Conservation (phyloP, 169 alveolate genomes). For the Cyclospora cayetanensis region DNA sequence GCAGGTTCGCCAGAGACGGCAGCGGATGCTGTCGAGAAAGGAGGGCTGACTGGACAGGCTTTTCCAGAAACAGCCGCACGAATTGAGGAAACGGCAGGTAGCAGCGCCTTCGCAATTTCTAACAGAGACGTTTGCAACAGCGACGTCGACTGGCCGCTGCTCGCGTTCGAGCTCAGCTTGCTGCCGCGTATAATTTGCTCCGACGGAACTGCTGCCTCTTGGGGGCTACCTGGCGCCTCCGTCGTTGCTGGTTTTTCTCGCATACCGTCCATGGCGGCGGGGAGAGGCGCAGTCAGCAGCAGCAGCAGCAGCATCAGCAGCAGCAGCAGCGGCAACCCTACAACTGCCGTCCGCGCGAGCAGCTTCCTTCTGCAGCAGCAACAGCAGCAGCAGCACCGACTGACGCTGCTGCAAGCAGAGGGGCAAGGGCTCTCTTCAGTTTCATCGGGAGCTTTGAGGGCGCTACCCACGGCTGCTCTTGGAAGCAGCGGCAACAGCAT, state of each 20-base stretch:
- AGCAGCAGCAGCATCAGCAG: constrained; percentile 22
- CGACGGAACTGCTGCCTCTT: background rate
- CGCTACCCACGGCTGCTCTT: background rate
- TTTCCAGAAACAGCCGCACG: background rate
- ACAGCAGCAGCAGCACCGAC: constrained; percentile 11
- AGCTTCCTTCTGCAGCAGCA: constrained; percentile 8
- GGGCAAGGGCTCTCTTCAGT: background rate
- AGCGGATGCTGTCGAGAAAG: background rate
- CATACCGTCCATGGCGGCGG: background rate
- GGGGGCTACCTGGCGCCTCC: background rate
- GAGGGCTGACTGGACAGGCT: too few relatives aligned
- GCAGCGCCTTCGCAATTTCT: too few relatives aligned
- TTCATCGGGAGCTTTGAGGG: background rate
- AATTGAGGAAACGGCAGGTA: background rate
- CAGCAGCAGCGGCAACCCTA: constrained; percentile 23
- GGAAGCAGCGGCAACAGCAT: constrained; percentile 19
- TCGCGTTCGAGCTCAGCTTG: background rate
- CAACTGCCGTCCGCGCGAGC: background rate
- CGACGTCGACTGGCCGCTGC: background rate
- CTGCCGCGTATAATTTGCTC: constrained; percentile 1
- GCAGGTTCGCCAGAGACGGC: background rate
- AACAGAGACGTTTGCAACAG: constrained; percentile 10
- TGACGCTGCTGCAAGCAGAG: background rate
- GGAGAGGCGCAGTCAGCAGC: background rate
- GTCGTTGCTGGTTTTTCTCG: constrained; percentile 2